These are phyloP conservation scores for Kregervanrija pseudodelftensis DNA, from an alignment of 805 yeast genomes.

Conservation along the genomic window DNA sequence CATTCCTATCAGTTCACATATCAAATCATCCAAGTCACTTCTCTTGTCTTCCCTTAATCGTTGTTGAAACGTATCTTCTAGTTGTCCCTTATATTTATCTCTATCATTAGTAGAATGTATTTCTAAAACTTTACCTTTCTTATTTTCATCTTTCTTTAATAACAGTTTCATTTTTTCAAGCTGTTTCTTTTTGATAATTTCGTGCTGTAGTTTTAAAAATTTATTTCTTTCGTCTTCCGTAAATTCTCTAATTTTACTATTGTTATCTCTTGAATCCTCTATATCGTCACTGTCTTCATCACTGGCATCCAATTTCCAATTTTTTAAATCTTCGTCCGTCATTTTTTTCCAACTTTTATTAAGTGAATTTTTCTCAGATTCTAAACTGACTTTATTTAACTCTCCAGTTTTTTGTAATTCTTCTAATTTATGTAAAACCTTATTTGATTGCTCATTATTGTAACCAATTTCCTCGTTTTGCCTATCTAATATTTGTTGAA, in stretches of 20 bases:
- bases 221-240: conserved; percentile 12
- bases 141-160: neutral
- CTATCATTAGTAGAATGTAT: conserved; percentile 8
- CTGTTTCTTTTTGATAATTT: conserved; percentile 11
- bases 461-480: conserved; percentile 5
- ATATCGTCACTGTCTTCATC: neutral
- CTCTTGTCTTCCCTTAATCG: neutral
- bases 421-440: conserved; percentile 10
- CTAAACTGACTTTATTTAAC: neutral
- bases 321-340: conserved; percentile 6
- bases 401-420: conserved; percentile 5
- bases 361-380: neutral
- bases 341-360: conserved; percentile 4
- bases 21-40: conserved; percentile 10
- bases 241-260: conserved; percentile 8
- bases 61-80: conserved; percentile 6
- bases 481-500: conserved; percentile 4
- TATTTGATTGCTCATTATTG: conserved; percentile 1
- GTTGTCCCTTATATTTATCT: conserved; percentile 8
- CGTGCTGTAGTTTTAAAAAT: conserved; percentile 10
- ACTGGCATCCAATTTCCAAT: conserved; percentile 4
- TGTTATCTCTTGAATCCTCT: neutral
- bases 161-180: conserved; percentile 7
- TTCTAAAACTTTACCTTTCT: conserved; percentile 7
- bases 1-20: conserved; percentile 8